Evolutionary conservation across 352 stramenopile genomes (phyloP).

Genomic region (Globisporangium emineosum): DNA sequence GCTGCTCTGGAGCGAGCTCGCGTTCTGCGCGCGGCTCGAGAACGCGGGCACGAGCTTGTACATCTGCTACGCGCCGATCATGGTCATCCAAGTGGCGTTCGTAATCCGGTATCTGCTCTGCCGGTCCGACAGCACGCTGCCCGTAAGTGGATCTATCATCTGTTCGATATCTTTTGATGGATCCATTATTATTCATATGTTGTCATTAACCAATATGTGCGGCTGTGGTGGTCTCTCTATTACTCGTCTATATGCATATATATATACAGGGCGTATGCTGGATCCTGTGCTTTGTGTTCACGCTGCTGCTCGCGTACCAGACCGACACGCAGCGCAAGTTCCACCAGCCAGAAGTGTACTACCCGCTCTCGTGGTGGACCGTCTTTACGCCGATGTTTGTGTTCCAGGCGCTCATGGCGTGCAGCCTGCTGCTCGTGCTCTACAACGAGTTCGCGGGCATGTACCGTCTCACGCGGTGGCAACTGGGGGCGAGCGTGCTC

Average conservation of each 20-base stretch:
- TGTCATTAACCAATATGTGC: neutral
- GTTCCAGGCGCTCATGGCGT: conserved; percentile 60
- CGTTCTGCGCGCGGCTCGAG: conserved; percentile 73
- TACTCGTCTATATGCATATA: conserved; percentile 16
- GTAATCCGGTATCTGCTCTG: conserved; percentile 81
- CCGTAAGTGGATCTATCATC: conserved; percentile 31
- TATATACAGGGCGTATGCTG: conserved; percentile 60
- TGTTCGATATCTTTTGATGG: neutral
- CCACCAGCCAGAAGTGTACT: conserved; percentile 19
- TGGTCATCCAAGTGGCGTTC: conserved; percentile 81
- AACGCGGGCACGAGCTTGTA: conserved; percentile 66
- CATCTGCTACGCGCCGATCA: conserved; percentile 71
- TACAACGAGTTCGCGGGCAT: conserved; percentile 77
- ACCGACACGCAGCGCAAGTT: conserved; percentile 52
- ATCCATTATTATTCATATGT: too few relatives aligned
- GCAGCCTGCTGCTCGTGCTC: conserved; percentile 55
- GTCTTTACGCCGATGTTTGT: conserved; percentile 65
- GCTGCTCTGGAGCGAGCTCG: conserved; percentile 79
- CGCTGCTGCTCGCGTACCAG: conserved; percentile 72
- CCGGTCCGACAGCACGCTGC: conserved; percentile 68
- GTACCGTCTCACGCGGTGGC: conserved; percentile 73
- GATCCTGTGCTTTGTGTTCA: conserved; percentile 79
- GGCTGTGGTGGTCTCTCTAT: neutral
- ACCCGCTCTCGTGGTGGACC: conserved; percentile 68
- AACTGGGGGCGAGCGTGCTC: conserved; percentile 67